These are phyloP conservation scores for Pulveroboletus sp. DNA, from an alignment of 768 basidiomycete genomes.

Conservation along the genomic window DNA sequence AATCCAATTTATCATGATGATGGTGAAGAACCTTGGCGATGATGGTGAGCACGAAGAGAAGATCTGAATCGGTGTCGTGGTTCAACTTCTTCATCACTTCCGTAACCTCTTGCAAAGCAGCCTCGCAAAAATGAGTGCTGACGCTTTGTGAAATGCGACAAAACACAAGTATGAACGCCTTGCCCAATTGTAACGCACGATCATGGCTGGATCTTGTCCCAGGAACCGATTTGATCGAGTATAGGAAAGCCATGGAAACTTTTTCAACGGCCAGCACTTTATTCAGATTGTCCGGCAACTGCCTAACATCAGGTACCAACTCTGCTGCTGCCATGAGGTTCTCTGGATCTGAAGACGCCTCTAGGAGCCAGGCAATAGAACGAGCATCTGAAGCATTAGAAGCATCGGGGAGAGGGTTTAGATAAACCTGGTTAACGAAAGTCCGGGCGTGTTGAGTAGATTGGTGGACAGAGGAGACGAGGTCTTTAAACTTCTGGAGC, in stretches of 20 bases:
- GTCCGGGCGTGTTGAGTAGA: neutral
- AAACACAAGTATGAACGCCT: conserved; percentile 3
- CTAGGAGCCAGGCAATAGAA: conserved; percentile 18
- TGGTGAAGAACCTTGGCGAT: conserved; percentile 1
- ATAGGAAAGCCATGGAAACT: no score
- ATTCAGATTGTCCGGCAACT: no score
- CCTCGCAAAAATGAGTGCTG: neutral
- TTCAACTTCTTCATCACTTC: neutral
- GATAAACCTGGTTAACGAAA: neutral
- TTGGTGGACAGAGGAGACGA: neutral
- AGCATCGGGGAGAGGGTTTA: neutral
- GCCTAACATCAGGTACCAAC: conserved; percentile 15
- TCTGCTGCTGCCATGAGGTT: conserved; percentile 8
- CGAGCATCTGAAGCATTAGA: neutral
- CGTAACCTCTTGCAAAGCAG: neutral
- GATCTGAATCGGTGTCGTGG: neutral
- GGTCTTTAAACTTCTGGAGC: neutral
- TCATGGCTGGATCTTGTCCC: neutral
- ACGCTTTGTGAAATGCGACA: neutral
- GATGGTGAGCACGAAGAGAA: neutral
- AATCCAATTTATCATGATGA: neutral
- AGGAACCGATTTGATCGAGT: neutral
- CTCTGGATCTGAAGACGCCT: conserved; percentile 16
- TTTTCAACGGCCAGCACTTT: no score
- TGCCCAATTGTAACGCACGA: conserved; percentile 3